Base-by-base conservation (phyloP, 257 asterid species). In the Fraxinus cuspidata region DNA sequence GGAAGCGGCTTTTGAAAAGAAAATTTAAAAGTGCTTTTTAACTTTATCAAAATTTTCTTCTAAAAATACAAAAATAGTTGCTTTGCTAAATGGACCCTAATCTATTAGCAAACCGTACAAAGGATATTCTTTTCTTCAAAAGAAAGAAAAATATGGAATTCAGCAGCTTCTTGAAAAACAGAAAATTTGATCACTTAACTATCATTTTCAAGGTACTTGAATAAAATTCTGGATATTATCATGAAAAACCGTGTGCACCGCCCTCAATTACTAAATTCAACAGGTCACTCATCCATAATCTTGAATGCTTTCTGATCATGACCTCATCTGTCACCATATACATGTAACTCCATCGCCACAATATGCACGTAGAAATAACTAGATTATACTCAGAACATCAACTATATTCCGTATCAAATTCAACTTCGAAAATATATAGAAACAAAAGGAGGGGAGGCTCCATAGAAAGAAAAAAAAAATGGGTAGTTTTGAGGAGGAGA, bases 401-500 rank as follows among this genome's bases (percentile, higher is more conserved):
- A 27, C 63, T 75, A 4, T 44, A 6, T 51, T 53, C 4, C 16
- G 65, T 56, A 23, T 56, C 71, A 13, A 49, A 49, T 49, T 25
- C 21, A 38, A 38, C 74, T 71, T 38, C 21, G 1, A 49, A 49
- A 18, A 13, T 49, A 44, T 13, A 12, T 0, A 40, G 6, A 25
- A 21, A 40, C 4, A 37, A 15, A 11, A 31, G 4, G 19, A 13
- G 51, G 51, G 51, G 3, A 13, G 51, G 18, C 51, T 44, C 51
- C 3, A 18, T 9, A 35, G 31, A 10, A 5, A 38, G 3, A 13
- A 11, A 25, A 9, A 29, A 28, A 10, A 25, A 11, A 79, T 78
- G 83, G 79, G 75, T 25, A 82, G 83, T 60, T 82, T 82, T 74
- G 85, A 82, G 42, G 85, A 82, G 42, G 85, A 78, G 29, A 78